Conservation (phyloP, 257 asterid species). For the Linaria vulgaris region DNA sequence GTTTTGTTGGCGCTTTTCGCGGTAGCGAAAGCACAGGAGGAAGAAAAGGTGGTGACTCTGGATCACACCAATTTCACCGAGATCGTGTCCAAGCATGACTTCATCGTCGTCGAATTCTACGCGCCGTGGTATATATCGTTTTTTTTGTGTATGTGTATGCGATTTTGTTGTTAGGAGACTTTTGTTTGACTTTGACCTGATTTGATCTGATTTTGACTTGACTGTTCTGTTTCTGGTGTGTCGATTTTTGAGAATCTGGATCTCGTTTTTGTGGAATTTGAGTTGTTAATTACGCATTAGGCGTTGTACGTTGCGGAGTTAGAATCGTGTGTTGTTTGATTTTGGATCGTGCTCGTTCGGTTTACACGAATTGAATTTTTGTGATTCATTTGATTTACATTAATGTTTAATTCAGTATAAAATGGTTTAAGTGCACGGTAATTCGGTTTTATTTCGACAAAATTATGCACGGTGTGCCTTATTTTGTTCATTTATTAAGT, state of each 20-base stretch:
- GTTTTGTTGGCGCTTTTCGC: conserved; percentile 25
- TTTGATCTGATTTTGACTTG: conserved; percentile 2
- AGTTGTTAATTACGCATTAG: conserved; percentile 16
- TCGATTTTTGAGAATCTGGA: not conserved
- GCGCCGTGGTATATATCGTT: conserved; percentile 63
- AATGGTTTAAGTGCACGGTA: too few species aligned
- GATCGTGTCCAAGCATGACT: conserved; percentile 43
- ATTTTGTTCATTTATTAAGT: not conserved
- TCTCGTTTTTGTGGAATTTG: not conserved
- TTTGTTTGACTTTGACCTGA: conserved; percentile 10
- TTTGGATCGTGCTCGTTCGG: not conserved
- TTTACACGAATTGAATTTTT: not conserved
- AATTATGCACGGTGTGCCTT: not conserved
- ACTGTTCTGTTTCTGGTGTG: not conserved
- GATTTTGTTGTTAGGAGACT: not conserved
- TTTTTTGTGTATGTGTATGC: too few species aligned
- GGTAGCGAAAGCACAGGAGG: conserved; percentile 36
- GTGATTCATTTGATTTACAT: not conserved
- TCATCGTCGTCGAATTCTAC: conserved; percentile 75
- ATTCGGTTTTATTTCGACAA: not conserved
- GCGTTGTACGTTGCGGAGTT: conserved; percentile 9
- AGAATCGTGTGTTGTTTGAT: conserved; percentile 13
- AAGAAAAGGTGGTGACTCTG: conserved; percentile 61
- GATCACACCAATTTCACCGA: conserved; percentile 66
- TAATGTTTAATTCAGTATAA: too few species aligned